Conservation (phyloP, 2,329 filamentous ascomycete species). For the Cryphonectria carpinicola region DNA sequence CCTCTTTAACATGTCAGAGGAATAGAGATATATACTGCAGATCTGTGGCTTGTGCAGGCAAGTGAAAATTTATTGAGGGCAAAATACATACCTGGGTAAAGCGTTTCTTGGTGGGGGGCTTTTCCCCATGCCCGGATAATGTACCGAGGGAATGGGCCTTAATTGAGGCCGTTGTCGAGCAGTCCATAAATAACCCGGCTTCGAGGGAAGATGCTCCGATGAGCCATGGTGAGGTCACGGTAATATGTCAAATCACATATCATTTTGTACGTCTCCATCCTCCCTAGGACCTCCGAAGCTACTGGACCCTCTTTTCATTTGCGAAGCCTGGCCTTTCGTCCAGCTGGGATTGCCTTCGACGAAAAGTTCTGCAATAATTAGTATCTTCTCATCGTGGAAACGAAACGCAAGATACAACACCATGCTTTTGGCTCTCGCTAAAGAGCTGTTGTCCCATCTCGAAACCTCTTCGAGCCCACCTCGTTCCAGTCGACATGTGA, state of each 20-base stretch:
- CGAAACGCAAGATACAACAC: too few species aligned
- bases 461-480: background rate
- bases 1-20: background rate
- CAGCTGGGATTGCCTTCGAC: background rate
- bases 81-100: slow-evolving; percentile 41
- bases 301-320: background rate
- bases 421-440: background rate
- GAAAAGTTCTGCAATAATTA: background rate
- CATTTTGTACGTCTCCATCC: background rate
- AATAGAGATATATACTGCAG: background rate
- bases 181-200: background rate
- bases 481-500: background rate
- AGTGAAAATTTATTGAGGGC: background rate
- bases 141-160: background rate
- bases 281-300: background rate
- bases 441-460: too few species aligned
- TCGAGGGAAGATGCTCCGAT: background rate
- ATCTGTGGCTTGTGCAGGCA: background rate
- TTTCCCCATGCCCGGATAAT: background rate
- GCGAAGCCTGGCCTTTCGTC: background rate
- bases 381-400: background rate
- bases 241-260: background rate
- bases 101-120: slow-evolving; percentile 1
- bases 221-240: background rate
- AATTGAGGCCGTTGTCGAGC: background rate